phyloP scores from a whole-genome alignment of 2,329 filamentous ascomycete species.

The Fusarium goolgardi region DNA sequence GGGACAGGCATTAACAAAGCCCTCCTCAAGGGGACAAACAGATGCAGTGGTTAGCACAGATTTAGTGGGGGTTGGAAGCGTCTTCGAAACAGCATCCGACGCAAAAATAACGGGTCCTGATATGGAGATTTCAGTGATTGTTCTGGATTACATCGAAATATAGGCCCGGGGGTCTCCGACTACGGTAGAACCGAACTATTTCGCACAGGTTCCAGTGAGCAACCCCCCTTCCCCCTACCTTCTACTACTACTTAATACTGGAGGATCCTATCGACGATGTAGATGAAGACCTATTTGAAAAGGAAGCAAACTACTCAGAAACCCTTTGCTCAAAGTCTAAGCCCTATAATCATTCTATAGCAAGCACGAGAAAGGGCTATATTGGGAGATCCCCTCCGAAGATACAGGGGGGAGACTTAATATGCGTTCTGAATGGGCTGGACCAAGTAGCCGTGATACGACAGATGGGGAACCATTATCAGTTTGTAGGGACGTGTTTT shows the following conservation, averaged over 20 bases:
- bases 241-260: not conserved
- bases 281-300: not conserved
- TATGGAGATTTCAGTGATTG: not conserved
- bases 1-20: not conserved
- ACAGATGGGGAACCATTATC: not conserved
- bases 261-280: not conserved
- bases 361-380: conserved; percentile 5
- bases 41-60: not conserved
- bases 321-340: not conserved
- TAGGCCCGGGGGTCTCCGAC: not conserved
- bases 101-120: not conserved
- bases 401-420: not conserved
- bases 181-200: not conserved
- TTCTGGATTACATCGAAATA: not conserved
- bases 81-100: not conserved
- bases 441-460: not conserved
- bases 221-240: not conserved
- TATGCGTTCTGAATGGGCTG: not conserved
- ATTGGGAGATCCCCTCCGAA: conserved; percentile 5
- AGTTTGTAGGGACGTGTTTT: conserved; percentile 3
- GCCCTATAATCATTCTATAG: not conserved
- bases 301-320: not conserved
- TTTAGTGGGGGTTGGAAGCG: not conserved
- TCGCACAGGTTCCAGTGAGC: not conserved
- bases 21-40: not conserved